These are phyloP conservation scores for Alternaria arborescens DNA, from an alignment of 2,329 filamentous ascomycete species.

Conservation along the genomic window DNA sequence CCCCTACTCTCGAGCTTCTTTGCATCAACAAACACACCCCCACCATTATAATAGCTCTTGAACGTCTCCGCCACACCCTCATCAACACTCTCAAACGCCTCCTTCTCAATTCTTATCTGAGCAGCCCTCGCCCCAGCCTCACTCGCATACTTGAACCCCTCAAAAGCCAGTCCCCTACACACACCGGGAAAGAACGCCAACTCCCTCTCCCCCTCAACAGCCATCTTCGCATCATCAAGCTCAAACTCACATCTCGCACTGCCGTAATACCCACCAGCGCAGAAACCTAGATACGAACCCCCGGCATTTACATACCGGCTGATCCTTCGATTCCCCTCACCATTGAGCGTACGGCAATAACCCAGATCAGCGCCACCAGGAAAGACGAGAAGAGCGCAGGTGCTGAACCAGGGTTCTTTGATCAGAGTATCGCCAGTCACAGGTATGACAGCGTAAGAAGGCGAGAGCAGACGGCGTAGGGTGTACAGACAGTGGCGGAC, in stretches of 20 bases:
- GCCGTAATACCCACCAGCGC: conserved; percentile 94
- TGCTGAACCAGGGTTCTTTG: conserved; percentile 88
- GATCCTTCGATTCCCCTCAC: conserved; percentile 85
- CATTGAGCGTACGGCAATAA: conserved; percentile 88
- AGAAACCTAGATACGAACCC: conserved; percentile 88
- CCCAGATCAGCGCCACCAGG: conserved; percentile 94
- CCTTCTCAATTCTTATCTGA: conserved; percentile 70
- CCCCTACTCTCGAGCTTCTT: conserved; percentile 67
- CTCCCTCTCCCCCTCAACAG: conserved; percentile 86
- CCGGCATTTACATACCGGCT: conserved; percentile 84
- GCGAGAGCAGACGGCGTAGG: conserved; percentile 83
- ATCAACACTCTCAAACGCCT: conserved; percentile 59
- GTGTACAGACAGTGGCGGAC: conserved; percentile 89
- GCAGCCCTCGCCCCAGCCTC: conserved; percentile 83
- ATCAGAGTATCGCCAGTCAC: conserved; percentile 80
- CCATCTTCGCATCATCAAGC: conserved; percentile 79
- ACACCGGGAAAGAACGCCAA: conserved; percentile 86
- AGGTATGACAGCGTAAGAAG: conserved; percentile 91
- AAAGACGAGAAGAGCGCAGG: conserved; percentile 88
- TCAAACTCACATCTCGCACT: conserved; percentile 87
- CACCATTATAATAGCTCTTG: conserved; percentile 89
- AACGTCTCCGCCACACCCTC: conserved; percentile 69
- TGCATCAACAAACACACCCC: conserved; percentile 89
- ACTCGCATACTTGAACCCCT: conserved; percentile 88
- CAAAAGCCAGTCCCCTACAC: conserved; percentile 86